Base-by-base conservation (phyloP, 306 rosid genomes). In the Ceratonia siliqua region DNA sequence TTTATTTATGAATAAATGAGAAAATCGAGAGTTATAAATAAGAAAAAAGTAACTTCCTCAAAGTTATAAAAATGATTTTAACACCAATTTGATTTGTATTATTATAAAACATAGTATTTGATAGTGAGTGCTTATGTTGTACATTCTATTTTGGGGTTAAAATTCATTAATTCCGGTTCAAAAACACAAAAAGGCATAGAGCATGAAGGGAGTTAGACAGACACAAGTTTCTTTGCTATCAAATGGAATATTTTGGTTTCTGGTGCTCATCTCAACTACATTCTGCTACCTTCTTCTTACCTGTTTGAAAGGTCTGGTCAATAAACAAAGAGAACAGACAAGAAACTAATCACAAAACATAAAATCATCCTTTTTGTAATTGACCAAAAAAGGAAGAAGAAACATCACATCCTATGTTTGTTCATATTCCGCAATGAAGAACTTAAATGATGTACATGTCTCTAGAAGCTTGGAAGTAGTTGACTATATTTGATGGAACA, bases 391-490 rank as follows among this genome's bases (percentile, higher is more conserved):
- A 25, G 10, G 8, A 21, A n/a, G 20, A 32, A 22, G 32, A 68
- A 56, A 18, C 32, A 25, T 10, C n/a, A 52, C 61, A 28, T 33
- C 61, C 27, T 49, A 28, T 25, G 5, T 0, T 7, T 39, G 49
- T 30, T 50, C 24, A 48, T 50, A 76, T 28, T 64, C 2, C 39
- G 30, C 22, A 50, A n/a, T 10, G 54, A 15, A 72, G 17, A 72
- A 58, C 30, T 57, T 66, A 17, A 58, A 57, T 66, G 39, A 68
- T 68, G 41, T 54, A 61, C 52, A 68, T 82, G 48, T 53, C 20
- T 61, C 72, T 83, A 71, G 62, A 39, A 38, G 27, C 18, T 13
- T 8, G 17, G 41, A 35, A 11, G 46, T 21, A 22, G 42, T 32
- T 58, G 38, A 10, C 68, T 39, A 56, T 39, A 56, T 50, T 72